Base-by-base conservation (phyloP, 495 filamentous ascomycete species). In the Tuber melanosporum region DNA sequence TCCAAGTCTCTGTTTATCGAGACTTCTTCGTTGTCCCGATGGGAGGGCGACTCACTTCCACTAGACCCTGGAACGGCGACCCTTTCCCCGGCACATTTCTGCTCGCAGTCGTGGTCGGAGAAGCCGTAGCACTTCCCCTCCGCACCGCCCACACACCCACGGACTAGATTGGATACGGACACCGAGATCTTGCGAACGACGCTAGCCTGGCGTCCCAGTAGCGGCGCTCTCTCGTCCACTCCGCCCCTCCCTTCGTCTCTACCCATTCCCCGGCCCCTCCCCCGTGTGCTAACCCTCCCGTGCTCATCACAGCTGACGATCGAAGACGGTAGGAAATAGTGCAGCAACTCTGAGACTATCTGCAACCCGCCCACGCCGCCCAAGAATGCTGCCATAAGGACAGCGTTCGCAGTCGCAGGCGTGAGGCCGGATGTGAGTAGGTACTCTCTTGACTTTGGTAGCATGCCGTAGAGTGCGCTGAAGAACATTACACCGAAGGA, bases 401-500 rank as follows among this genome's bases (percentile, higher is more conserved):
- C 85, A 82, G 91, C 94, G 20, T 91, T 90, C 9, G 95, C 93
- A 3, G 84, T 81, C 73, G 90, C 87, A 0, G 91, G 86, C 7
- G 90, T 87, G 84, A 91, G 89, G 14, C 90, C 90, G 75, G 89
- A 91, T 69, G 89, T 87, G 32, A 86, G 85, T 15, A 99, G 88
- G 83, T 95, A 97, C 36, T 87, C 86, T 79, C 90, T 91, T 7
- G 95, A 89, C 20, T 91, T 92, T 20, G 95, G 95, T 26, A 99
- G 89, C 91, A 99, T 98, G 84, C 92, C 94, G 82, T 95, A 97
- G 43, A 99, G 85, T 2, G 96, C 92, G 74, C 94, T 97, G 82
- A 97, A 99, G 26, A 98, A 87, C 94, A 99, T 96, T n/a, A 99
- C 95, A 45, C 95, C 95, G 71, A 97, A 97, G 84, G 94, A 97